Evolutionary conservation across 2,329 filamentous ascomycete genomes (phyloP), one percentile per base, ranked within the genome.

Genomic region (Penicillium sp.): DNA sequence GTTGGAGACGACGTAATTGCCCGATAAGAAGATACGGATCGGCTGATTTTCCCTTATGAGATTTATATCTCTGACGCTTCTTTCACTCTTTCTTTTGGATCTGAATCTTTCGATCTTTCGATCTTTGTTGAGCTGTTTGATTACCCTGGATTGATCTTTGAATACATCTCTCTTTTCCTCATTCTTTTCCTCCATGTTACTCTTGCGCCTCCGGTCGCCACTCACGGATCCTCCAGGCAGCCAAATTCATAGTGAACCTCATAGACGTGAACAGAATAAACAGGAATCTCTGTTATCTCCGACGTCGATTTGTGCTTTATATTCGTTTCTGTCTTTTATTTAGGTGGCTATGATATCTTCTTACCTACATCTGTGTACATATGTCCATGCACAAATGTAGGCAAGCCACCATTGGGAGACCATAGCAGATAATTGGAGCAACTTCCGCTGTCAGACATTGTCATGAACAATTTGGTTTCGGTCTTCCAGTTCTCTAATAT

Each of bases 21-120:
- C 35, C 44, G 47, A 49, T 49, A 49, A 49, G 47, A 49, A 49
- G 47, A 49, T 45, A 45, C 13, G 17, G 17, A 28, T 15, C 24
- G 28, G 40, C 31, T 31, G 17, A 24, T 17, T 32, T 44, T n/a
- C 13, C 21, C 12, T 35, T 35, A 19, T 19, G 17, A 19, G 17
- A 19, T 19, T 19, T 19, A 35, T 37, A 13, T 37, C 3, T 10
- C 33, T 9, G 13, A 38, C 22, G 21, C 21, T 24, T 37, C n/a
- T 42, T 43, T 41, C 22, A 29, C 19, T 24, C 10, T 40, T 35
- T 17, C 8, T 40, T 31, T 38, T 9, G 12, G 8, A n/a, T 10
- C 6, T 31, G 17, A 19, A 19, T 19, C 17, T 22, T 13, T 22
- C 8, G 8, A n/a, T 31, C 26, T n/a, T 45, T 38, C 1, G 17